Evolutionary conservation across 2,329 filamentous ascomycete species (phyloP).

Genomic region (Aquanectria penicillioides): DNA sequence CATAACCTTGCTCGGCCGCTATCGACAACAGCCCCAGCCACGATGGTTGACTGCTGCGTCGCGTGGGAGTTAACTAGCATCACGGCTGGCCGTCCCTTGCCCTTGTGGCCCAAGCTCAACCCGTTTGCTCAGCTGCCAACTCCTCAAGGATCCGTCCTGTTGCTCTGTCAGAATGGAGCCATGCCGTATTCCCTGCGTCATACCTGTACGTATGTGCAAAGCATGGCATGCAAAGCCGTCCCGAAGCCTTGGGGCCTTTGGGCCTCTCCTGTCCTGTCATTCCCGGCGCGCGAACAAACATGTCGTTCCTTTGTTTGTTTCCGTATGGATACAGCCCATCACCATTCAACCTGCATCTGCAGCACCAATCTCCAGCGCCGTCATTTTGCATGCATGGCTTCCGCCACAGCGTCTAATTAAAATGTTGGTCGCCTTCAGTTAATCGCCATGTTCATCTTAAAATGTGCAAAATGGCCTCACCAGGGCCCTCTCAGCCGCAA

Average conservation of each 20-base stretch:
- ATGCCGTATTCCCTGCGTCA: no score
- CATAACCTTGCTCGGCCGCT: background rate
- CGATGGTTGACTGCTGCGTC: background rate
- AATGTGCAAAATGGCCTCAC: constrained; percentile 19
- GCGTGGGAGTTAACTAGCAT: constrained; percentile 4
- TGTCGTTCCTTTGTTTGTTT: no score
- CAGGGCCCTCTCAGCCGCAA: constrained; percentile 19
- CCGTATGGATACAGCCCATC: background rate
- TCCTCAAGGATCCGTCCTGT: background rate
- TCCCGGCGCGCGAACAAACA: no score
- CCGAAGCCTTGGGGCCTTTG: no score
- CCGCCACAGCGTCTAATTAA: constrained; percentile 6
- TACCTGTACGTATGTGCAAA: no score
- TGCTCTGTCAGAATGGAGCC: background rate
- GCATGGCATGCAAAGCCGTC: no score
- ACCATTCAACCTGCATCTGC: background rate
- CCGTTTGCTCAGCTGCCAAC: background rate
- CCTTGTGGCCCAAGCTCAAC: background rate
- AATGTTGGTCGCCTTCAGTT: background rate
- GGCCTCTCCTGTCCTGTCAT: background rate
- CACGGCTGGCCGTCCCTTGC: background rate
- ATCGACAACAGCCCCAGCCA: background rate
- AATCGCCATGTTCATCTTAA: background rate
- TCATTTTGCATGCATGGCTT: constrained; percentile 7
- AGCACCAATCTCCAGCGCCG: constrained; percentile 3